These are phyloP conservation scores for Blastobotrys elegans DNA, from an alignment of 1,139 yeast species.

Conservation along the genomic window DNA sequence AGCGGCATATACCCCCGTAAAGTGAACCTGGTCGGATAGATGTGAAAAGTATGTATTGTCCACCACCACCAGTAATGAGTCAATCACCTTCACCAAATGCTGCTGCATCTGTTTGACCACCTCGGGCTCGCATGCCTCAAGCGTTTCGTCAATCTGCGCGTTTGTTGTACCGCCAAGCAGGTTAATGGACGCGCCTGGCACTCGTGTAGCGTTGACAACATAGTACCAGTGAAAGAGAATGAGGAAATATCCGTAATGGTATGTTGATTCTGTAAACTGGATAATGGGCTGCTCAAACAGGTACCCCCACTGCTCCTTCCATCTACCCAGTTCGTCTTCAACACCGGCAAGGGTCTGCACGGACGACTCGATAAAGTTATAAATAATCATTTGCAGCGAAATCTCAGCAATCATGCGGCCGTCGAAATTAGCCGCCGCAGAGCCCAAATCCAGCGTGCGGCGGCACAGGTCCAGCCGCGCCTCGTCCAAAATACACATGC, in stretches of 20 bases:
- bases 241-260: slow-evolving; percentile 57
- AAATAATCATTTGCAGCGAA: slow-evolving; percentile 55
- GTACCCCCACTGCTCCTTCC: slow-evolving; percentile 72
- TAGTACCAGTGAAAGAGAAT: slow-evolving; percentile 40
- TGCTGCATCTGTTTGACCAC: slow-evolving; percentile 25
- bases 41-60: slow-evolving; percentile 64
- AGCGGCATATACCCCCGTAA: slow-evolving; percentile 50
- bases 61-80: slow-evolving; percentile 40
- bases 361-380: slow-evolving; percentile 55
- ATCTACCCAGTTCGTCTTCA: slow-evolving; percentile 41
- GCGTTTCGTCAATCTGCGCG: slow-evolving; percentile 18
- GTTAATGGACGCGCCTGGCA: slow-evolving; percentile 12
- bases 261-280: slow-evolving; percentile 73
- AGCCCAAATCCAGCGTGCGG: slow-evolving; percentile 53
- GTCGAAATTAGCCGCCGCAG: slow-evolving; percentile 67
- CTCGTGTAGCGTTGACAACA: slow-evolving; percentile 15
- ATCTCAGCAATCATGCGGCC: slow-evolving; percentile 82
- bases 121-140: slow-evolving; percentile 19
- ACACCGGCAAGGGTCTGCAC: slow-evolving; percentile 31
- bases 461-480: slow-evolving; percentile 58
- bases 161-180: slow-evolving; percentile 10
- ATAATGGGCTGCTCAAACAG: slow-evolving; percentile 67
- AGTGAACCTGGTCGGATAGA: slow-evolving; percentile 63
- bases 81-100: slow-evolving; percentile 44
- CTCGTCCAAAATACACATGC: slow-evolving; percentile 71